Base-by-base conservation (phyloP, 371 early-diverging fungal genomes). In the Coemansia sp. region DNA sequence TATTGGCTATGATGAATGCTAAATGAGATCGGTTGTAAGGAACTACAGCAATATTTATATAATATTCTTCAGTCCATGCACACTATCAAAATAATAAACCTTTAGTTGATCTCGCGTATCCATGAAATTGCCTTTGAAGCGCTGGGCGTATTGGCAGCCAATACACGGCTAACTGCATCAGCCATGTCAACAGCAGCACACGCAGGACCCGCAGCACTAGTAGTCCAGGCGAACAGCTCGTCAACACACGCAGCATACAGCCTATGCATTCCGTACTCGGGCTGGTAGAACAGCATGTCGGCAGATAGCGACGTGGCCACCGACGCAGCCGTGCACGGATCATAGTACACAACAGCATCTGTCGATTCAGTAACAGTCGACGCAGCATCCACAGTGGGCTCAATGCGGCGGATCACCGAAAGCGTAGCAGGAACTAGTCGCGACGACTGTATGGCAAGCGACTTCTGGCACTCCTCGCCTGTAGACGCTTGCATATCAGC, bases 61-160 rank as follows among this genome's bases (percentile, higher is more conserved):
- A 37, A 9, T 37, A 37, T 37, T 37, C 33, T 9, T 33, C 9
- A 37, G 37, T 37, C 9, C 12, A 11, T 37, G 3, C 2, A 18
- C 30, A 33, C 37, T 52, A 4, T 23, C 12, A 28, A 28, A 28
- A 52, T 4, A 28, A 28, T 12, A 48, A 51, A 26, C 39, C 6
- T 20, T 25, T 18, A 39, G 14, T 7, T 50, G n/a, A 39, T 30
- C 26, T 69, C 70, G 16, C 74, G 64, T 51, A 73, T 73, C 70
- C 74, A 70, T 4, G 62, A 26, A 11, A 30, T 42, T 2, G 53
- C 54, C 18, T 28, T 25, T 5, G 33, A 7, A 5, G 62, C 48
- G 33, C 65, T 64, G 0, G 61, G 57, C 1, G 58, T 57, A 47
- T 25, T 37, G 16, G 51, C 42, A 5, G 48, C 65, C 26, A 73